Evolutionary conservation across 2,329 filamentous ascomycete species (phyloP).

Genomic region (Exophiala spinifera): DNA sequence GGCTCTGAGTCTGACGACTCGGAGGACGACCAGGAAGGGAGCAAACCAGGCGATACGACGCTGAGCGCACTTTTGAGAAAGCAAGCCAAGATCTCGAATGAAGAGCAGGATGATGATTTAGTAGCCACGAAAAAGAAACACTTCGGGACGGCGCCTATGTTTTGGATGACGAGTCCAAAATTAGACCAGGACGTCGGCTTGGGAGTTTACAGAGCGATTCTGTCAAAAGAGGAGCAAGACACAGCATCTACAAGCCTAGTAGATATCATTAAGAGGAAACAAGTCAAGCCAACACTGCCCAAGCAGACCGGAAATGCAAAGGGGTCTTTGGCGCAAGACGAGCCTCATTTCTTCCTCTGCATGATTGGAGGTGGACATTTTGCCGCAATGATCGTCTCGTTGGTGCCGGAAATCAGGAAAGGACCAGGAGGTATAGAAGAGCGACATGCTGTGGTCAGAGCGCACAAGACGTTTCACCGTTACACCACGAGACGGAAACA

Average conservation of each 20-base stretch:
- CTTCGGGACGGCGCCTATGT: constrained; percentile 66
- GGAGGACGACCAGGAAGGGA: constrained; percentile 56
- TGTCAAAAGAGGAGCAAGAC: constrained; percentile 69
- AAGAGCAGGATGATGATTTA: constrained; percentile 47
- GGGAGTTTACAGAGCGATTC: constrained; percentile 79
- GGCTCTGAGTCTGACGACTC: constrained; percentile 66
- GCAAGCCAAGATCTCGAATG: constrained; percentile 69
- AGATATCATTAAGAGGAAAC: constrained; percentile 70
- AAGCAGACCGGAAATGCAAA: constrained; percentile 36
- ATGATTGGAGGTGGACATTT: constrained; percentile 99
- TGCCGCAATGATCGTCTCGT: constrained; percentile 89
- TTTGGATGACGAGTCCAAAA: constrained; percentile 79
- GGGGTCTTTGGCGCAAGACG: constrained; percentile 46
- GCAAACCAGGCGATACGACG: constrained; percentile 61
- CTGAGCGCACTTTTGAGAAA: constrained; percentile 75
- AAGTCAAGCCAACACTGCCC: constrained; percentile 61
- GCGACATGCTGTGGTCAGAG: constrained; percentile 79
- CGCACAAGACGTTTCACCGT: constrained; percentile 95
- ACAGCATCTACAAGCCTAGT: constrained; percentile 59
- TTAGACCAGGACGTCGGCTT: constrained; percentile 76
- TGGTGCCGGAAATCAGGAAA: constrained; percentile 75
- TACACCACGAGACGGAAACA: constrained; percentile 97
- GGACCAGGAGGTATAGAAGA: constrained; percentile 69
- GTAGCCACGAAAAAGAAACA: constrained; percentile 49
- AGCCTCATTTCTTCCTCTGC: constrained; percentile 88